Base-by-base conservation (phyloP, 129 eudicot species). In the Lactuca saligna region DNA sequence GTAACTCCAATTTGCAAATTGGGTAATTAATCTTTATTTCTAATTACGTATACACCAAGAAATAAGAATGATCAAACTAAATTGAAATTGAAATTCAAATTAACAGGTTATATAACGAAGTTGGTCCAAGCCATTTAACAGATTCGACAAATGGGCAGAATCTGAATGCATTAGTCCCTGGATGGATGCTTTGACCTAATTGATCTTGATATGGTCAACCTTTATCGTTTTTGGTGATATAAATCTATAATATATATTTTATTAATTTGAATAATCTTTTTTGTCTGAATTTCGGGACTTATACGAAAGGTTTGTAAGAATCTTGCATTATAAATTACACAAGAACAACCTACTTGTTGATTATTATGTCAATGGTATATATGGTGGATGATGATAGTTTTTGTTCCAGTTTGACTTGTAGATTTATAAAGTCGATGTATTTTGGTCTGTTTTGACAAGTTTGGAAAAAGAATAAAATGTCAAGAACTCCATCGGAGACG, bases 151-250 rank as follows among this genome's bases (percentile, higher is more conserved):
- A 79, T 68, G 91, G 60, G 25, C 89, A 83, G 75, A 89, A 79
- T 72, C 73, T 85, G 61, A 80, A 76, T 38, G 97, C 92, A 51
- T 25, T 87, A 29, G 68, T 87, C 62, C 95, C 97, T 4, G 97
- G 88, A 11, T 91, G 97, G 97, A 91, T 87, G 95, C 97, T 82
- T 61, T 89, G 70, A 82, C 58, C 66, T 46, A 46, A 42, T 56
- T 16, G 29, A 25, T 25, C 29, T 0, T 25, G 29, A 16, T 57
- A 51, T 51, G 70, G 70, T 75, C 69, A 68, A 68, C 63, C 59
- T 73, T 53, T 20, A 68, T 58, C 9, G 61, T 41, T 61, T 54
- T 76, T 68, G 75, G 69, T 75, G 75, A 59, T 68, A 65, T 38
- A 75, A 68, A 10, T 69, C 53, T 61, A 39, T 57, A 58, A 49